Evolutionary conservation across 257 asterid genomes (phyloP).

Genomic region (Perilla frutescens): DNA sequence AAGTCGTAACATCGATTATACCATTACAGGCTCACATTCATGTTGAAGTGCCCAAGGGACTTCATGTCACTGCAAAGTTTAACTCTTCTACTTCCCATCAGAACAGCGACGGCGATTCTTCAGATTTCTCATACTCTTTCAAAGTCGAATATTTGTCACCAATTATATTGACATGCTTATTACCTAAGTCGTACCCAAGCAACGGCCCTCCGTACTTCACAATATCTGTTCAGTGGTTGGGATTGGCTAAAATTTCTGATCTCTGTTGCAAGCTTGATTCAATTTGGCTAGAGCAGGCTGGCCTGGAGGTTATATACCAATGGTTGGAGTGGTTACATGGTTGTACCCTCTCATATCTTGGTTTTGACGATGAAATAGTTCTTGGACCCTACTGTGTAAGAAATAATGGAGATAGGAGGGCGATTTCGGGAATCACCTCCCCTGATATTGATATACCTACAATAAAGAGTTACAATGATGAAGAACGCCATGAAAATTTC

Average conservation of each 20-base stretch:
- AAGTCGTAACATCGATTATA: constrained; percentile 30
- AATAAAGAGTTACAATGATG: constrained; percentile 74
- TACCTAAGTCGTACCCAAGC: constrained; percentile 90
- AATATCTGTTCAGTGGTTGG: constrained; percentile 75
- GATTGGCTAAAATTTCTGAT: constrained; percentile 55
- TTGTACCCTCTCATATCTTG: constrained; percentile 72
- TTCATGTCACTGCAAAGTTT: constrained; percentile 57
- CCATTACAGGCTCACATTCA: constrained; percentile 67
- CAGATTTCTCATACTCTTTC: constrained; percentile 76
- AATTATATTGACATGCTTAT: constrained; percentile 69
- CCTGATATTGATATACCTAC: constrained; percentile 74
- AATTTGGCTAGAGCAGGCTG: constrained; percentile 76
- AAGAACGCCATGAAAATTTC: constrained; percentile 67
- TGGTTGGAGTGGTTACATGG: constrained; percentile 88
- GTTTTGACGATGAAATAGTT: constrained; percentile 66
- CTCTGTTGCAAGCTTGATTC: constrained; percentile 77
- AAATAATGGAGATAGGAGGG: constrained; percentile 64
- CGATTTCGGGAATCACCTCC: constrained; percentile 65
- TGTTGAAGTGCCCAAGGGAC: constrained; percentile 65
- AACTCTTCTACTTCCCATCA: constrained; percentile 49
- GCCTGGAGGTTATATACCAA: constrained; percentile 83
- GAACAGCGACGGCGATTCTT: constrained; percentile 37
- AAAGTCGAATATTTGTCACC: constrained; percentile 83
- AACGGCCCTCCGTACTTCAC: constrained; percentile 67
- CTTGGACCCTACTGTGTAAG: constrained; percentile 64